Base-by-base conservation (phyloP, 1,284 basidiomycete genomes). In the Heterobasidion irregulare region DNA sequence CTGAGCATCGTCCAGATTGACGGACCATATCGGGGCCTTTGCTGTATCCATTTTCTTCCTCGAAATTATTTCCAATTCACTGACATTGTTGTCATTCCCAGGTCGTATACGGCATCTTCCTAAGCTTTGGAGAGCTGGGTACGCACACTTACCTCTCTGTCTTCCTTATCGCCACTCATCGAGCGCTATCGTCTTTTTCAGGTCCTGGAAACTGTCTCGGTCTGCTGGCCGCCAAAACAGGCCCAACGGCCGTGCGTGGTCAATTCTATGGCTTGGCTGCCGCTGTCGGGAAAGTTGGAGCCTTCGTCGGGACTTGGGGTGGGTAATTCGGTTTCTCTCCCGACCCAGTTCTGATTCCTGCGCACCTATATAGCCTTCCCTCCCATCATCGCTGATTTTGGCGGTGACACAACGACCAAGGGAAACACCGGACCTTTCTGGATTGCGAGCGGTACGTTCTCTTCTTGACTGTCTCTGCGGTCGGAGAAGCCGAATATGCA, bases 81-180 rank as follows among this genome's bases (percentile, higher is more conserved):
- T 33, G 12, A 13, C 1, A 12, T 18, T 33, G 9, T 26, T 3
- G n/a, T 7, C 34, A 15, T 10, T 35, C 5, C 7, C 54, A 83
- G 72, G 80, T 94, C 47, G 73, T 97, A 8, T 97, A 96, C 64
- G 94, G 94, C 8, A 83, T 97, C 54, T 98, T 97, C 80, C 68
- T 96, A 56, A 84, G 81, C 61, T 88, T 92, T 58, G 93, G 92
- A 50, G 92, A 93, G 70, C 69, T 92, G 51, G 84, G 83, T 76
- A 53, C 38, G 70, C 38, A 41, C 36, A 53, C 62, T 18, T 62
- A 48, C 18, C 54, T 9, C 45, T 58, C 32, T 18, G 26, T 26
- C 26, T 26, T 26, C 26, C 26, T 26, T 26, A 5, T 4, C 26
- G 26, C 26, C 38, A 12, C 38, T 12, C 38, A n/a, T 12, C 38